A percentile compares a stretch with the other conserved stretches of the same genome.
These are phyloP conservation scores for Xanthoceras sorbifolium DNA, from an alignment of 345 rosid species.

Conservation along the genomic window DNA sequence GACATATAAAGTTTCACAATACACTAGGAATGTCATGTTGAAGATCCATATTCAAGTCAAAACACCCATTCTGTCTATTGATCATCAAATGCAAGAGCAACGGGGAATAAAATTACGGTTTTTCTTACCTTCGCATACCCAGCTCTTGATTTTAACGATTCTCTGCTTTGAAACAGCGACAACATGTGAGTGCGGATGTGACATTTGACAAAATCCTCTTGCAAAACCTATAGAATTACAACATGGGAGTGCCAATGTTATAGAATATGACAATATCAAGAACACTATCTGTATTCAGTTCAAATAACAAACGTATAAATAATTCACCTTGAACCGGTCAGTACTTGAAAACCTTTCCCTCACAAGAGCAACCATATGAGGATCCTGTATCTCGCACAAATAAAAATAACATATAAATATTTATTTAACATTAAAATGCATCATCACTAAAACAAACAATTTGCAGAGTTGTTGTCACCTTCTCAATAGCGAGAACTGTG, in stretches of 20 bases:
- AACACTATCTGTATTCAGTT: background rate
- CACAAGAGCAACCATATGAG: constrained; percentile 77
- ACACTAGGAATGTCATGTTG: background rate
- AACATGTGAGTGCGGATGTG: constrained; percentile 67
- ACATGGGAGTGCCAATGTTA: background rate
- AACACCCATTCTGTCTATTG: too few species aligned
- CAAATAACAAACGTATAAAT: background rate
- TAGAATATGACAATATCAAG: background rate
- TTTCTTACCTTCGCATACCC: constrained; percentile 63
- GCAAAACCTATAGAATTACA: constrained; percentile 56
- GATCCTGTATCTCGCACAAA: constrained; percentile 53
- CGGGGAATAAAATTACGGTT: background rate
- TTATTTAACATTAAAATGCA: background rate
- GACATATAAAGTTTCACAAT: background rate
- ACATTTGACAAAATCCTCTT: constrained; percentile 80
- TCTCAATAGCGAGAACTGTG: constrained; percentile 76
- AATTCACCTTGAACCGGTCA: constrained; percentile 56
- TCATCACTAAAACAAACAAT: background rate
- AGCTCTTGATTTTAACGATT: constrained; percentile 24
- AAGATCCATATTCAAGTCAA: background rate
- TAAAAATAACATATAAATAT: background rate
- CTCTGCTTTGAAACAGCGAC: constrained; percentile 44
- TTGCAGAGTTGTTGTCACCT: constrained; percentile 36
- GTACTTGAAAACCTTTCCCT: constrained; percentile 63
- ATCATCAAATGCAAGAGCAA: background rate